Percentiles rank a stretch among this genome's conserved stretches.
Evolutionary conservation across 257 asterid genomes (phyloP).

Genomic region (Petunia secreta): DNA sequence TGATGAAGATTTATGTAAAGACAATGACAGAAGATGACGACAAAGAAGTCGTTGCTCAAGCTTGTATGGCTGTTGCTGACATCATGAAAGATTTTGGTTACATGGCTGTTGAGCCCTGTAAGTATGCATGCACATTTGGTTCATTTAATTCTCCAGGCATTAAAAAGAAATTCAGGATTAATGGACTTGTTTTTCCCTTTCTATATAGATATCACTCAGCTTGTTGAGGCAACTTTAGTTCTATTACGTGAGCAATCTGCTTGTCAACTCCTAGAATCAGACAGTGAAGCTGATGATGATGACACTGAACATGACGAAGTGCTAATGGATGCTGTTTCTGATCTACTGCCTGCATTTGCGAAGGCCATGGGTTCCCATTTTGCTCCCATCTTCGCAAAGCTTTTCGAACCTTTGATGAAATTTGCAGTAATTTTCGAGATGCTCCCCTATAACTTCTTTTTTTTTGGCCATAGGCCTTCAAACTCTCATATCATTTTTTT

Average conservation of each 20-base stretch:
- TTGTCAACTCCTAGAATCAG: slow-evolving; percentile 88
- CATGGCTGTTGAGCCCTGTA: slow-evolving; percentile 88
- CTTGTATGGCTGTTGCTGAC: slow-evolving; percentile 86
- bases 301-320: slow-evolving; percentile 93
- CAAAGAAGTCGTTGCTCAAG: slow-evolving; percentile 98
- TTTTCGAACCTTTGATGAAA: slow-evolving; percentile 89
- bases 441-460: not conserved
- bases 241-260: slow-evolving; percentile 81
- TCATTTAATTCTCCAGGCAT: slow-evolving; percentile 24
- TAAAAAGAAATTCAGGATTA: not conserved
- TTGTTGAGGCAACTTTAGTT: slow-evolving; percentile 76
- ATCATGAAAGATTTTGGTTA: slow-evolving; percentile 81
- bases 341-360: slow-evolving; percentile 96
- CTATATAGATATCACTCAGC: slow-evolving; percentile 61
- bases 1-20: slow-evolving; percentile 80
- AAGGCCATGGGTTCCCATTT: slow-evolving; percentile 89
- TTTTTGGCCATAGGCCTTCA: not conserved
- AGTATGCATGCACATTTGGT: slow-evolving; percentile 41
- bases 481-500: slow-evolving; percentile 2
- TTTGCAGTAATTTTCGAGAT: slow-evolving; percentile 64
- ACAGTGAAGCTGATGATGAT: slow-evolving; percentile 79
- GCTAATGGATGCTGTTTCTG: slow-evolving; percentile 99
- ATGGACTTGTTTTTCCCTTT: not conserved
- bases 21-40: slow-evolving; percentile 94
- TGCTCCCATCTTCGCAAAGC: slow-evolving; percentile 76